Percentiles rank a stretch among this genome's conserved stretches.
Conservation (phyloP, 176 grass and related monocot species). For the Canna indica region DNA sequence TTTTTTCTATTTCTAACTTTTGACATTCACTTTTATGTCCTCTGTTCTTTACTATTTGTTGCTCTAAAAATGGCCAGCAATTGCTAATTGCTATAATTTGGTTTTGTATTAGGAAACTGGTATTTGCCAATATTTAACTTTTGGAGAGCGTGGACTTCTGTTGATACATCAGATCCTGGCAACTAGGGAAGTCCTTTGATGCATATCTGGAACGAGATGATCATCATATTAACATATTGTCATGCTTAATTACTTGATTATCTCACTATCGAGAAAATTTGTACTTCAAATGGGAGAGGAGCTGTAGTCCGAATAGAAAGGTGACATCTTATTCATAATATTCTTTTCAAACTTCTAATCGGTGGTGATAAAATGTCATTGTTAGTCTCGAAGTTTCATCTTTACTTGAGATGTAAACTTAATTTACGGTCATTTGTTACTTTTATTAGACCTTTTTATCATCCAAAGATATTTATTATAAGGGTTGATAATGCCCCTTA, state of each 20-base stretch:
- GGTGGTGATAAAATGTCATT: neutral
- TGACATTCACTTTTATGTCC: neutral
- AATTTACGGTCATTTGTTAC: neutral
- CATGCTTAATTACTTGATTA: neutral
- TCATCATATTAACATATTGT: neutral
- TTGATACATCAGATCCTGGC: neutral
- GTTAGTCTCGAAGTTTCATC: neutral
- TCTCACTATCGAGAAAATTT: neutral
- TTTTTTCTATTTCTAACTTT: neutral
- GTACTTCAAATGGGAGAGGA: neutral
- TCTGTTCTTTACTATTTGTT: neutral
- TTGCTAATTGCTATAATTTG: neutral
- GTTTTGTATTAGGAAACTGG: neutral
- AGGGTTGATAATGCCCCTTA: neutral
- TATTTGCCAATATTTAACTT: neutral
- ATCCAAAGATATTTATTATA: neutral
- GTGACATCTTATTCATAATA: neutral
- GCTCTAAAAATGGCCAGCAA: neutral
- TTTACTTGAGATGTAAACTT: neutral
- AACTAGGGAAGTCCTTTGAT: neutral
- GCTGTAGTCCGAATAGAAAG: neutral
- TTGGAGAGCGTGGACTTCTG: neutral
- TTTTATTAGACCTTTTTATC: neutral
- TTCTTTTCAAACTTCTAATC: neutral
- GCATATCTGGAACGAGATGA: neutral